phyloP scores from a whole-genome alignment of 495 filamentous ascomycete species.

The Pyrenopolyporus hunteri region DNA sequence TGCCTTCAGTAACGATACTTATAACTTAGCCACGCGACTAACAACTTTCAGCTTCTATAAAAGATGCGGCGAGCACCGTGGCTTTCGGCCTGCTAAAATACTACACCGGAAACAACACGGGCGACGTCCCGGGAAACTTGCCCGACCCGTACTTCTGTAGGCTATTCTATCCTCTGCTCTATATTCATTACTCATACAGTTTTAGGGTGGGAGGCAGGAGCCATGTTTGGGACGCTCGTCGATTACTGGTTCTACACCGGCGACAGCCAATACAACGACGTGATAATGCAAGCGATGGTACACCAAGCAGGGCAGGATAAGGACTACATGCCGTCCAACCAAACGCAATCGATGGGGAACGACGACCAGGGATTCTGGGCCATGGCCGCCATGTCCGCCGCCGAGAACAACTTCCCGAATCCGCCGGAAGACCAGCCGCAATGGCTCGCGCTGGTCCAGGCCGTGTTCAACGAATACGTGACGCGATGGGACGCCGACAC shows the following conservation, averaged over 20 bases:
- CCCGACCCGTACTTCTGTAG: slow-evolving; percentile 76
- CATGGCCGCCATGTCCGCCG: slow-evolving; percentile 79
- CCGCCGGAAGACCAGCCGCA: slow-evolving; percentile 66
- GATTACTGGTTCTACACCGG: slow-evolving; percentile 87
- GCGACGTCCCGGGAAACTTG: slow-evolving; percentile 73
- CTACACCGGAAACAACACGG: slow-evolving; percentile 74
- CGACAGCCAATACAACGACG: slow-evolving; percentile 73
- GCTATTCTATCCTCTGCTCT: slow-evolving; percentile 11
- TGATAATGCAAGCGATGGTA: slow-evolving; percentile 68
- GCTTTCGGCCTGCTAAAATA: slow-evolving; percentile 58
- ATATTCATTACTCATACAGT: slow-evolving; percentile 13
- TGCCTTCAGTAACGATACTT: neutral
- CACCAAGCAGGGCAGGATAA: slow-evolving; percentile 71
- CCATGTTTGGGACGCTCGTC: slow-evolving; percentile 76
- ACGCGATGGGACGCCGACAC: slow-evolving; percentile 69
- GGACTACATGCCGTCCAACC: slow-evolving; percentile 82
- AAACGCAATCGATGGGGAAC: slow-evolving; percentile 77
- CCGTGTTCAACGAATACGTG: slow-evolving; percentile 74
- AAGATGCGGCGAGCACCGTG: slow-evolving; percentile 51
- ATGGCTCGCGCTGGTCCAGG: slow-evolving; percentile 81
- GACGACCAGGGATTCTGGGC: slow-evolving; percentile 91
- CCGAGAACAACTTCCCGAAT: slow-evolving; percentile 77
- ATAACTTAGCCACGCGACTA: neutral
- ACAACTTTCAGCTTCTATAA: slow-evolving; percentile 46
- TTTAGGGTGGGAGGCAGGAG: slow-evolving; percentile 75